Evolutionary conservation across 441 rosid species (phyloP).

Genomic region (Adansonia rubrostipa): DNA sequence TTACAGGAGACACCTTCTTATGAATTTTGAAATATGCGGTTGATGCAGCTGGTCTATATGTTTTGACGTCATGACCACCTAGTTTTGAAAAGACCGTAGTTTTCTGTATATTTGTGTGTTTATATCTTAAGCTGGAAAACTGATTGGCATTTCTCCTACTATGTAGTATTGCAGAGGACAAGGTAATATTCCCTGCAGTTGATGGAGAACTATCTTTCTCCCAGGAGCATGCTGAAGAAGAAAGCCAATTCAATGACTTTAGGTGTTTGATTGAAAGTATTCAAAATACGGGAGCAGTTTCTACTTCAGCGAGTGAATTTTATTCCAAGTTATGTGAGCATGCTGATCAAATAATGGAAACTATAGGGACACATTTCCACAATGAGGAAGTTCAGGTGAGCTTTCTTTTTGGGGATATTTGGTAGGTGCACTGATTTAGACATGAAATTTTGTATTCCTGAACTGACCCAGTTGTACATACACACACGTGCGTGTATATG

Average conservation of each 20-base stretch:
- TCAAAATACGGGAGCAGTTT: constrained; percentile 60
- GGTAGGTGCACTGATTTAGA: constrained; percentile 23
- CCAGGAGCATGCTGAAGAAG: constrained; percentile 73
- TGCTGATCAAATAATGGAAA: constrained; percentile 71
- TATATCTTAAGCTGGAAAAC: constrained; percentile 5
- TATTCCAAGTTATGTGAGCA: constrained; percentile 61
- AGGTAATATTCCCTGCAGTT: constrained; percentile 77
- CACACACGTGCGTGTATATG: no score
- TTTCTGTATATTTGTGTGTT: neutral
- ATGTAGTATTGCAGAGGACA: constrained; percentile 75
- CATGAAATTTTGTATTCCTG: neutral
- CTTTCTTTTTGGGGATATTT: constrained; percentile 29
- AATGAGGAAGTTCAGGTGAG: constrained; percentile 73
- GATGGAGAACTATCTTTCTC: constrained; percentile 61
- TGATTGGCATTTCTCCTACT: neutral
- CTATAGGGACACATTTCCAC: constrained; percentile 63
- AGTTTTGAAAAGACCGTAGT: constrained; percentile 2
- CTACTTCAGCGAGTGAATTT: constrained; percentile 61
- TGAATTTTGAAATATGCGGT: neutral
- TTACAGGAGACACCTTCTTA: neutral
- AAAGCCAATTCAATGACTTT: constrained; percentile 58
- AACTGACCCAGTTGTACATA: no score
- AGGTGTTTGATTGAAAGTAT: constrained; percentile 67
- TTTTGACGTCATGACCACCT: neutral
- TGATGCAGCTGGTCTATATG: no score